phyloP scores from a whole-genome alignment of 106 monocot genomes.

The Vanilla planifolia region DNA sequence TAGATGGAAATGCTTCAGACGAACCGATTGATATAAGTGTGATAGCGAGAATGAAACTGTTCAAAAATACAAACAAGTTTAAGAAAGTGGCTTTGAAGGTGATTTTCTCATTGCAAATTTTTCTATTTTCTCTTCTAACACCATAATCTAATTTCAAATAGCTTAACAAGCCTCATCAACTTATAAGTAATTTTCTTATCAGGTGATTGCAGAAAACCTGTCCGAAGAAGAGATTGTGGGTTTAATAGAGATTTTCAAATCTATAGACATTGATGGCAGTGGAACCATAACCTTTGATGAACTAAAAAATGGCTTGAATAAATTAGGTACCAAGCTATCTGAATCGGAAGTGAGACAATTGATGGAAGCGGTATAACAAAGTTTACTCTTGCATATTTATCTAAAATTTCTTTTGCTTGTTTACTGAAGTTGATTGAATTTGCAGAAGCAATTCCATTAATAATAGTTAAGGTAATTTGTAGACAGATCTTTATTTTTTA shows the following conservation, averaged over 20 bases:
- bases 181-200: slow-evolving; percentile 1
- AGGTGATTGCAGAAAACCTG: slow-evolving; percentile 82
- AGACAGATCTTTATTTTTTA: too few relatives aligned
- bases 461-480: too few relatives aligned
- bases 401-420: neutral
- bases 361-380: slow-evolving; percentile 64
- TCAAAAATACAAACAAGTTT: slow-evolving; percentile 52
- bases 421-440: too few relatives aligned
- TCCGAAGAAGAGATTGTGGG: slow-evolving; percentile 87
- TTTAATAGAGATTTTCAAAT: slow-evolving; percentile 68
- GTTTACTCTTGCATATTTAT: neutral
- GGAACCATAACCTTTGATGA: slow-evolving; percentile 75
- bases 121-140: neutral
- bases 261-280: slow-evolving; percentile 66
- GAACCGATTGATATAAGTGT: slow-evolving; percentile 42
- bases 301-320: slow-evolving; percentile 56
- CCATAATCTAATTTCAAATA: neutral
- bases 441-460: too few relatives aligned
- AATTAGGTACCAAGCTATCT: slow-evolving; percentile 61
- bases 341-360: slow-evolving; percentile 66
- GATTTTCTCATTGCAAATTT: neutral
- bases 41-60: slow-evolving; percentile 53
- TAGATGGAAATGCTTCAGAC: slow-evolving; percentile 40
- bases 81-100: slow-evolving; percentile 67
- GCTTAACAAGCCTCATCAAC: neutral